Evolutionary conservation across 257 asterid species (phyloP).

Genomic region (Dorcoceras hygrometricum): DNA sequence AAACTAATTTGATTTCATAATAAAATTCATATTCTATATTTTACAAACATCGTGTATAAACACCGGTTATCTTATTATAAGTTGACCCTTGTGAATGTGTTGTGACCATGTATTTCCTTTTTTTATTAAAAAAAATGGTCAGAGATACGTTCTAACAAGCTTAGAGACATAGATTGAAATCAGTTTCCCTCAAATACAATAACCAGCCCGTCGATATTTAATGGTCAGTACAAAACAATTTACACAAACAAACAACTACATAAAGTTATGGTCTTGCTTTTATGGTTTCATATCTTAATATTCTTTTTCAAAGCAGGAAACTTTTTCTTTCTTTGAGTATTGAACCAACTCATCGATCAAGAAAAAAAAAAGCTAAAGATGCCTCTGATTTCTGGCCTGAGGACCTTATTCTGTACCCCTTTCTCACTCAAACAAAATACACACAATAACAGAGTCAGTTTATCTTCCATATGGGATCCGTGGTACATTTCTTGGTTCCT

Average conservation of each 20-base stretch:
- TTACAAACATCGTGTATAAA: no score
- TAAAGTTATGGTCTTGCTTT: slow-evolving; percentile 31
- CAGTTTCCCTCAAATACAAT: no score
- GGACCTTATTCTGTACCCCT: slow-evolving; percentile 15
- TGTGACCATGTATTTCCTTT: no score
- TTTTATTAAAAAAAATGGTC: no score
- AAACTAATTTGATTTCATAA: no score
- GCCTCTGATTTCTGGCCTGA: slow-evolving; percentile 19
- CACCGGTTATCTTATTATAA: no score
- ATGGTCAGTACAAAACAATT: no score
- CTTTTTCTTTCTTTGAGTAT: slow-evolving; percentile 28
- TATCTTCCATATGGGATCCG: slow-evolving; percentile 50
- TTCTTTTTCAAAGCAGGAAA: slow-evolving; percentile 58
- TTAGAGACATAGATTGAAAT: no score
- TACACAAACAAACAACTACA: slow-evolving; percentile 25
- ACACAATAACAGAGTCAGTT: not conserved
- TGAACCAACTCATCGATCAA: slow-evolving; percentile 30
- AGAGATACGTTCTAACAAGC: no score
- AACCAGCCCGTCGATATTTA: no score
- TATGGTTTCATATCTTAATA: slow-evolving; percentile 35
- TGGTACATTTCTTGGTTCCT: slow-evolving; percentile 29
- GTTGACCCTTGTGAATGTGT: no score
- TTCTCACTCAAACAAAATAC: slow-evolving; percentile 23
- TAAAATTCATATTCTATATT: no score
- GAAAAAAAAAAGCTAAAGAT: slow-evolving; percentile 29